phyloP scores from a whole-genome alignment of 1,284 basidiomycete genomes.

The Gomphus bonarii region DNA sequence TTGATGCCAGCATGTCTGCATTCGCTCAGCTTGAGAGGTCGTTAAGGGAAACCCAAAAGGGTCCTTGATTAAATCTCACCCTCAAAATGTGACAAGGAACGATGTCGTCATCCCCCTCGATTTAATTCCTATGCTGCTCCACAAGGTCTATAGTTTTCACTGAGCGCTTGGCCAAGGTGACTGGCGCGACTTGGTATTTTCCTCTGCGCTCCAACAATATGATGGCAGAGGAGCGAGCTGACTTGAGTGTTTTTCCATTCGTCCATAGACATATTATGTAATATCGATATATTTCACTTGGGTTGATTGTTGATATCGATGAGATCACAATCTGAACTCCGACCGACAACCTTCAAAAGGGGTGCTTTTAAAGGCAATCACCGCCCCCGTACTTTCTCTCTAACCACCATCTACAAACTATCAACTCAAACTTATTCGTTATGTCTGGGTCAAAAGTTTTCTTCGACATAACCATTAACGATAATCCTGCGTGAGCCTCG shows the following conservation, averaged over 20 bases:
- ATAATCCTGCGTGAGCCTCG: constrained; percentile 27
- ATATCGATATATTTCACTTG: not conserved
- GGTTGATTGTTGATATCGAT: constrained; percentile 4
- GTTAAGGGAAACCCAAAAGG: constrained; percentile 34
- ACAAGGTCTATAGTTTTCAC: not conserved
- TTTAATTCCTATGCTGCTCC: not conserved
- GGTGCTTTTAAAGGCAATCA: not conserved
- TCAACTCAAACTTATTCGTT: constrained; percentile 14
- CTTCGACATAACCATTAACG: constrained; percentile 72
- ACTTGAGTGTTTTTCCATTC: not conserved
- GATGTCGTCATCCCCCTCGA: constrained; percentile 4
- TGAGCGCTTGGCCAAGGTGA: too few relatives aligned
- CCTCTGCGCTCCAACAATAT: not conserved
- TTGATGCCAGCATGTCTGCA: constrained; percentile 35
- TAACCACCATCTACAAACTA: constrained; percentile 10
- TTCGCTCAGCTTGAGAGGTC: constrained; percentile 59
- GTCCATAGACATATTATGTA: constrained; percentile 1
- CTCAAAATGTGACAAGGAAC: not conserved
- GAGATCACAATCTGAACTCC: constrained; percentile 11
- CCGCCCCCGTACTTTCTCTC: not conserved
- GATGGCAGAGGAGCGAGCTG: not conserved
- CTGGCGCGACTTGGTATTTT: not conserved
- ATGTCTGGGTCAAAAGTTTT: constrained; percentile 30
- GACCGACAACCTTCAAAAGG: constrained; percentile 10
- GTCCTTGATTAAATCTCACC: not conserved